Base-by-base conservation (phyloP, 2,329 filamentous ascomycete genomes). In the Penicillium expansum region DNA sequence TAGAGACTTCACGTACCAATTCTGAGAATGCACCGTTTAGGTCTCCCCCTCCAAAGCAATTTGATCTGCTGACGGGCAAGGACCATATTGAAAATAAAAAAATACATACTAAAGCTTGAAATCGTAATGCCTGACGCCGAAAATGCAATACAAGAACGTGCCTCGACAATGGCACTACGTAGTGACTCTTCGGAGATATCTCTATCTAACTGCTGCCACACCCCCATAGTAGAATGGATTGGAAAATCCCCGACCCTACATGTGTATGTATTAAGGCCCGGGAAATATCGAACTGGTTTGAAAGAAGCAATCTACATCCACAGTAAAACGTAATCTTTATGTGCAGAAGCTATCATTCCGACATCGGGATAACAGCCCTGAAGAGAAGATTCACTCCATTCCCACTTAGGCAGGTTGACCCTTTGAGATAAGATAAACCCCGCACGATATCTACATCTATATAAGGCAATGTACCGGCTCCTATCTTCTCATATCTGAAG, bases 361-460 rank as follows among this genome's bases (percentile, higher is more conserved):
- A 20, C 10, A 27, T 38, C 22, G 47, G 20, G 14, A 39, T 41
- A 10, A 5, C 14, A 30, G n/a, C n/a, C n/a, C n/a, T n/a, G n/a
- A n/a, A n/a, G 14, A 39, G 2, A 22, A 18, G 11, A 39, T 27
- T 35, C 24, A 22, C 30, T 52, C 35, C 27, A 35, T 29, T 32
- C 53, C 53, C 35, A 57, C 18, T 43, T 11, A 48, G 56, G 59
- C 55, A 60, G 22, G 22, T 51, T 20, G 49, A 55, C 20, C 57
- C 57, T 39, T 41, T 38, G 14, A 41, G 49, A 59, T 56, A 61
- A 61, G 56, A 61, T 55, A 55, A 53, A 63, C 63, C 63, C 63
- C 63, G 63, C 63, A 61, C 55, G 16, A 44, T 30, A 11, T 11
- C 18, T 35, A 22, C 5, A n/a, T 33, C 20, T 9, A 35, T 47